Conservation (phyloP, 495 filamentous ascomycete genomes). For the Sporormia fimetaria region DNA sequence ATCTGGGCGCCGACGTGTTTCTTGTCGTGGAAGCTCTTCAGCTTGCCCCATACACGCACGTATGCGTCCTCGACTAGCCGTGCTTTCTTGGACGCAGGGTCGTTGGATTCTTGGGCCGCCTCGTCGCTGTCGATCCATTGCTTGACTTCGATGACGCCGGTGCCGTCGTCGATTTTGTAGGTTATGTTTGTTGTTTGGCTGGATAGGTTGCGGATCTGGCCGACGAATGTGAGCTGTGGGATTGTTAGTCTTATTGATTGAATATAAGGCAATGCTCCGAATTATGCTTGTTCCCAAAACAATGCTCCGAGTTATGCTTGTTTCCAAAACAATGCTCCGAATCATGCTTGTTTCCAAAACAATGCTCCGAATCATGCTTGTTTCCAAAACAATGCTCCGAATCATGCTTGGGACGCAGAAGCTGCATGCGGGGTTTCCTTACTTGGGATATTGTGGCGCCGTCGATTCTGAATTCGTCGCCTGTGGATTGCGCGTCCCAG, state of each 20-base stretch:
- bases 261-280: too few species aligned
- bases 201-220: constrained; percentile 77
- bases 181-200: constrained; percentile 82
- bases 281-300: too few species aligned
- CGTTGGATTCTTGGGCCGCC: too few species aligned
- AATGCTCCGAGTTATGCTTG: too few species aligned
- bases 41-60: constrained; percentile 66
- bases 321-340: too few species aligned
- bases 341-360: too few species aligned
- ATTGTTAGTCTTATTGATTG: too few species aligned
- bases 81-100: constrained; percentile 30
- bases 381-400: too few species aligned
- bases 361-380: too few species aligned
- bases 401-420: too few species aligned
- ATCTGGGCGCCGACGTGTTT: constrained; percentile 68
- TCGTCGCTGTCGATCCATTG: constrained; percentile 63
- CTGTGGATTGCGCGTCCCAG: constrained; percentile 65
- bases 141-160: constrained; percentile 84
- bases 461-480: constrained; percentile 70
- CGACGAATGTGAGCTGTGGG: constrained; percentile 72
- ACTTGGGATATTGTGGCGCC: constrained; percentile 49
- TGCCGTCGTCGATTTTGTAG: constrained; percentile 92
- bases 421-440: not conserved
- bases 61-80: constrained; percentile 58
- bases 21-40: constrained; percentile 70